Evolutionary conservation across 2,329 filamentous ascomycete species (phyloP), one percentile per base, ranked within the genome.

Genomic region (Claviceps humidiphila): DNA sequence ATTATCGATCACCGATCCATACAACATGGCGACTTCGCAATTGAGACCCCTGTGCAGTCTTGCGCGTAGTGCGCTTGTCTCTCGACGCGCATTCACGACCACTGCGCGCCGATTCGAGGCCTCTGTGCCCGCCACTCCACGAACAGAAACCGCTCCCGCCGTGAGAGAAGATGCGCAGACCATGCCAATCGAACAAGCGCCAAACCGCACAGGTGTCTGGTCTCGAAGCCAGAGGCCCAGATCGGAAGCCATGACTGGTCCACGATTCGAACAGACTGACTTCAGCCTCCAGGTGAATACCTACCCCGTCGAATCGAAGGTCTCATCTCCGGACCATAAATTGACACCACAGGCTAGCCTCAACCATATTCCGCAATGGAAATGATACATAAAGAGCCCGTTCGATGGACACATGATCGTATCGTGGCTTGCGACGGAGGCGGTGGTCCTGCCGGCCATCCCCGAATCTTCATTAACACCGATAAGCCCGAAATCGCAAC

Each of bases 211-310:
- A 54, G 80, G 71, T 5, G 78, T 88, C 55, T 98, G 93, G 93
- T 89, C 88, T 56, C 74, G 81, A 64, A 95, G 82, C 72, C 93
- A 98, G 77, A 81, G 81, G 69, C 82, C 89, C 41, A 78, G 91
- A 62, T 78, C 81, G 51, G 71, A 82, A 68, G 93, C 89, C 51
- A 98, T 98, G 91, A 82, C 82, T 43, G 93, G 93, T 43, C 93
- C 93, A 58, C 78, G 91, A 61, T 98, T 98, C 64, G 93, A 98
- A 76, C 91, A 97, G 81, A 97, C 89, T 38, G 88, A 95, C 64
- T 91, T 97, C 72, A 81, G 84, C 61, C 73, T 85, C 59, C 93
- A 98, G 87, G 91, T 96, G 75, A 60, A 81, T 14, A 43, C 26
- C 34, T 46, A 38, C 49, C 46, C 57, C 37, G 49, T 11, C 47